phyloP scores from a whole-genome alignment of 805 yeast genomes.

The Wickerhamia fluorescens region DNA sequence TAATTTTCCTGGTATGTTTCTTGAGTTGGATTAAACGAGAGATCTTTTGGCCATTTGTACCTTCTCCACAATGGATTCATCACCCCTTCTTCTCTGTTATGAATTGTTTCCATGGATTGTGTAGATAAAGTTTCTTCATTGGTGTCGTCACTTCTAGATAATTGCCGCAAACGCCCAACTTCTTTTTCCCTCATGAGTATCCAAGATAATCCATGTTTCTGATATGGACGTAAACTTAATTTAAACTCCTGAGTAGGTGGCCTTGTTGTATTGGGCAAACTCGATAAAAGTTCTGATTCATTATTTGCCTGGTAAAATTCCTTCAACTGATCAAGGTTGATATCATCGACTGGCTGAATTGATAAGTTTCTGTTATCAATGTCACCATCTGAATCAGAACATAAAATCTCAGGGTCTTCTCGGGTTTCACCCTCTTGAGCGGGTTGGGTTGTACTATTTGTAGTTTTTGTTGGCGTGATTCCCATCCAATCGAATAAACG shows the following conservation, averaged over 20 bases:
- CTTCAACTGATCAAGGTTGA: slow-evolving; percentile 67
- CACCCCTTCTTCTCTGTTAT: slow-evolving; percentile 38
- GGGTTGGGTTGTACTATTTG: not conserved
- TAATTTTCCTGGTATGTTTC: slow-evolving; percentile 8
- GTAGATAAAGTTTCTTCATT: slow-evolving; percentile 15
- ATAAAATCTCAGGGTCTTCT: slow-evolving; percentile 3
- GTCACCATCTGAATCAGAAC: slow-evolving; percentile 5
- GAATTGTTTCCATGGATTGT: slow-evolving; percentile 17
- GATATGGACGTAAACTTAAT: slow-evolving; percentile 64
- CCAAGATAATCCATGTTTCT: slow-evolving; percentile 82
- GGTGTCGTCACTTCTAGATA: slow-evolving; percentile 15
- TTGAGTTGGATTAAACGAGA: slow-evolving; percentile 21
- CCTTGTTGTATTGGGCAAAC: slow-evolving; percentile 58
- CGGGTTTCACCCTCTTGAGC: not conserved
- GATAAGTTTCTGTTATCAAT: slow-evolving; percentile 15
- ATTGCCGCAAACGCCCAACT: slow-evolving; percentile 34
- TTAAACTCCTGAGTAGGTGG: slow-evolving; percentile 42
- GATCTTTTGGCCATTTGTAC: slow-evolving; percentile 63
- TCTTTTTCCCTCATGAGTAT: slow-evolving; percentile 77
- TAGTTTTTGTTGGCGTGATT: slow-evolving; percentile 16
- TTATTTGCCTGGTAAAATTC: slow-evolving; percentile 70
- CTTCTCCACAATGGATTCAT: slow-evolving; percentile 85
- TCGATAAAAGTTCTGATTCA: slow-evolving; percentile 46
- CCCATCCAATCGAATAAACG: slow-evolving; percentile 47
- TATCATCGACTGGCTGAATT: slow-evolving; percentile 25